These are phyloP conservation scores for Gymnopus androsaceus DNA, from an alignment of 1,284 basidiomycete species.

Conservation along the genomic window DNA sequence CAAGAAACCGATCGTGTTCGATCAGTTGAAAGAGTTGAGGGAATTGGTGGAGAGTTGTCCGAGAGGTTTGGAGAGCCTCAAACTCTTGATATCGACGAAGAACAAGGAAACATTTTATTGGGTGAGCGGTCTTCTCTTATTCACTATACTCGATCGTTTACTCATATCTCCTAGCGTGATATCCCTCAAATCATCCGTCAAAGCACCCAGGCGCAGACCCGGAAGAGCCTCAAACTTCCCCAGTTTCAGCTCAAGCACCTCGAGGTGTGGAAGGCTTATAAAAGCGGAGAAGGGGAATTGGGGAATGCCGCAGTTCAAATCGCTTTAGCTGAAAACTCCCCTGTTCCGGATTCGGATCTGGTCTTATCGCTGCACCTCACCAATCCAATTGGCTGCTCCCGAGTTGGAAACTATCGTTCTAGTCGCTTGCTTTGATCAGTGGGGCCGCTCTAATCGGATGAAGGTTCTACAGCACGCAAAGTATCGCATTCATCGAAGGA, in stretches of 20 bases:
- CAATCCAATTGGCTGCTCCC: not conserved
- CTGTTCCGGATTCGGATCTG: not conserved
- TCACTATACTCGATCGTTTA: not conserved
- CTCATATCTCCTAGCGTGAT: not conserved
- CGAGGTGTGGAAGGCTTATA: not conserved
- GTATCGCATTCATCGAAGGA: not conserved
- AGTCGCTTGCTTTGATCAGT: not conserved
- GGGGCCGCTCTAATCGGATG: not conserved
- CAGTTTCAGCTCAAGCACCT: not conserved
- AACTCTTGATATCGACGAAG: constrained; percentile 13
- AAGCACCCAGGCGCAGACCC: too few species aligned
- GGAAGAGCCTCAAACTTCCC: not conserved
- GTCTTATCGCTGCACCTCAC: not conserved
- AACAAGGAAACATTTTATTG: constrained; percentile 12
- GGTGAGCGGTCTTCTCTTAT: not conserved
- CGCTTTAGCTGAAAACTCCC: not conserved
- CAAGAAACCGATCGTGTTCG: not conserved
- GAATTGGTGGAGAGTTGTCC: not conserved
- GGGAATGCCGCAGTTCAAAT: not conserved
- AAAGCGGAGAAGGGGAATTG: not conserved
- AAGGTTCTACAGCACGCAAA: not conserved
- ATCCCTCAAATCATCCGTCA: not conserved
- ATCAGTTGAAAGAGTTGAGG: constrained; percentile 6
- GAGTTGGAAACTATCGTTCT: not conserved
- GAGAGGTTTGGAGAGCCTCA: constrained; percentile 5